phyloP scores from a whole-genome alignment of 1,139 yeast genomes.

The Keqinozyma sinolaborantium region DNA sequence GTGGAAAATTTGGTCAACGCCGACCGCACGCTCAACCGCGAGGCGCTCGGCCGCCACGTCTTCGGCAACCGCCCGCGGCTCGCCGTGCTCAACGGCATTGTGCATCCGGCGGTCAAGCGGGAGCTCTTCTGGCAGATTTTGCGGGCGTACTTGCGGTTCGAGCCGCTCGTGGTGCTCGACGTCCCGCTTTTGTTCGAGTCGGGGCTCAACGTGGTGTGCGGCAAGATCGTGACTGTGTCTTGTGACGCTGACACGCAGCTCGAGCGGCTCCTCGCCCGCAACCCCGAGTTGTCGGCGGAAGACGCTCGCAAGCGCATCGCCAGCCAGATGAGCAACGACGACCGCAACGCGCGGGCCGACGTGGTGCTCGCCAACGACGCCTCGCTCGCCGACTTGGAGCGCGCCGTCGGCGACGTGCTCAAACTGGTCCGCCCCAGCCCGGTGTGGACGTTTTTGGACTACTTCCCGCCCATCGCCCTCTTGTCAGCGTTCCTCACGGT shows the following conservation, averaged over 20 bases:
- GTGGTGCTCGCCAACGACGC: constrained; percentile 64
- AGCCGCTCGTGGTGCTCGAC: constrained; percentile 68
- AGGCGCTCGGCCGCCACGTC: constrained; percentile 73
- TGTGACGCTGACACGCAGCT: constrained; percentile 60
- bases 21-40: constrained; percentile 55
- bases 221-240: constrained; percentile 63
- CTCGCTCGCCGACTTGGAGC: constrained; percentile 44
- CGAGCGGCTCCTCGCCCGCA: constrained; percentile 59
- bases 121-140: constrained; percentile 61
- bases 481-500: constrained; percentile 28
- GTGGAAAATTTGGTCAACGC: constrained; percentile 52
- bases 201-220: constrained; percentile 68
- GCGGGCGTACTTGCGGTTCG: constrained; percentile 47
- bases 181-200: constrained; percentile 89
- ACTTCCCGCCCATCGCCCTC: constrained; percentile 50
- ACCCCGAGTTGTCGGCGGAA: constrained; percentile 59
- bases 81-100: constrained; percentile 61
- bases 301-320: constrained; percentile 72
- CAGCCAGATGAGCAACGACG: constrained; percentile 69
- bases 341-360: constrained; percentile 60
- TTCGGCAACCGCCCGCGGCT: constrained; percentile 63
- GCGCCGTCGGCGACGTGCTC: constrained; percentile 45
- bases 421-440: constrained; percentile 45
- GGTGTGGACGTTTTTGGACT: constrained; percentile 58
- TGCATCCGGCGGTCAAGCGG: constrained; percentile 84